Percentiles rank a stretch among this genome's conserved stretches.
These are phyloP conservation scores for Curvularia hawaiiensis DNA, from an alignment of 2,329 filamentous ascomycete species.

Conservation along the genomic window DNA sequence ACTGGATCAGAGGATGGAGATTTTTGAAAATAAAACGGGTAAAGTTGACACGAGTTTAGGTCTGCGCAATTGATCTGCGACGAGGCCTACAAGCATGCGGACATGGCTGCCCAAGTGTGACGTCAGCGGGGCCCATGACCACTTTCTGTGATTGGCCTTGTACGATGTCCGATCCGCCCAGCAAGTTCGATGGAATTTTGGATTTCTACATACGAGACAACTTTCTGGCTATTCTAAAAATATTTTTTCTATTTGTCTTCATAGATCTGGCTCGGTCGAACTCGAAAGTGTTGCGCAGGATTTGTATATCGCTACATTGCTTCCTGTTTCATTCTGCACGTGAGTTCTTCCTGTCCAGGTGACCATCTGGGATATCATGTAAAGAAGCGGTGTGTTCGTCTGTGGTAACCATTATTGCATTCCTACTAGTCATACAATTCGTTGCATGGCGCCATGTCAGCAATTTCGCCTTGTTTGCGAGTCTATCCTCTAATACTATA, in stretches of 20 bases:
- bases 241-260: not conserved
- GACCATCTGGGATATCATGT: not conserved
- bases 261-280: not conserved
- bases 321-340: not conserved
- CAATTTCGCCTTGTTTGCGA: not conserved
- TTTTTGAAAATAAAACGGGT: constrained; percentile 4
- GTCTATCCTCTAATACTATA: not conserved
- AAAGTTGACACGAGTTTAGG: constrained; percentile 8
- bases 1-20: constrained; percentile 1
- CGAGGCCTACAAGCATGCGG: constrained; percentile 4
- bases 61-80: constrained; percentile 9
- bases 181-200: not conserved
- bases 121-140: constrained; percentile 22
- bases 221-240: not conserved
- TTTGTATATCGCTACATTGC: not conserved
- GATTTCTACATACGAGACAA: not conserved
- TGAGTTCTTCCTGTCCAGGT: not conserved
- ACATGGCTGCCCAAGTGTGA: constrained; percentile 15
- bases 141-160: constrained; percentile 1
- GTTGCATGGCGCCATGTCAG: not conserved
- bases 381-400: not conserved
- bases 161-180: not conserved
- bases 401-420: not conserved
- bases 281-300: not conserved
- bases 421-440: not conserved